A percentile compares a stretch with the other conserved stretches of the same genome.
phyloP scores from a whole-genome alignment of 169 alveolate species.

The Perkinsus marinus region DNA sequence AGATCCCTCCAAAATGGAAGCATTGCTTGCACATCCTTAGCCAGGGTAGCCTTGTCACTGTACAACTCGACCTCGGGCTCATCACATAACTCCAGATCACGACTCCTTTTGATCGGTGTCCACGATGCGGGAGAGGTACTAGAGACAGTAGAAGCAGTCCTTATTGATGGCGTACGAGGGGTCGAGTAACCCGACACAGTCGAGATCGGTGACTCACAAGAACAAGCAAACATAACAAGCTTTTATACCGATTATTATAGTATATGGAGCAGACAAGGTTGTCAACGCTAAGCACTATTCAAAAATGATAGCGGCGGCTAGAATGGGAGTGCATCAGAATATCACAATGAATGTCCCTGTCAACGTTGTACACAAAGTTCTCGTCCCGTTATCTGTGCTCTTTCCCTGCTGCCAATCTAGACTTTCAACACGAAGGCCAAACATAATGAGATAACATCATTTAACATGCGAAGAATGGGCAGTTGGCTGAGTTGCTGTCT shows the following conservation, averaged over 20 bases:
- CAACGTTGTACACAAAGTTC: not conserved
- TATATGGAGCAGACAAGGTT: not conserved
- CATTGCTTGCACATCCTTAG: not conserved
- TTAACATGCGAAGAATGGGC: not conserved
- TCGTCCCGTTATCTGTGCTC: not conserved
- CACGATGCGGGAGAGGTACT: not conserved
- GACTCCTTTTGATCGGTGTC: not conserved
- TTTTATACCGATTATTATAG: not conserved
- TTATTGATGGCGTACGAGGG: not conserved
- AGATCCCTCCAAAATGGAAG: not conserved
- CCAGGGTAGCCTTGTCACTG: not conserved
- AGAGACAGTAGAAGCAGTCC: not conserved
- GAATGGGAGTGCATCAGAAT: not conserved
- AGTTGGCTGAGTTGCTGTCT: not conserved
- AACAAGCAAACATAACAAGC: not conserved
- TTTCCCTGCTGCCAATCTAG: not conserved
- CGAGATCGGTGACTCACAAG: not conserved
- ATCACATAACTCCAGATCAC: not conserved
- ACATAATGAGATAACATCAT: not conserved
- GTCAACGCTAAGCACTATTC: not conserved
- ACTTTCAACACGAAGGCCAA: not conserved
- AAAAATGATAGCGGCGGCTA: not conserved
- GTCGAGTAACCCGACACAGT: not conserved
- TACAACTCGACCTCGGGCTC: not conserved
- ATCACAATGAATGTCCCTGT: not conserved